These are phyloP conservation scores for Lasiosphaeris hirsuta DNA, from an alignment of 495 filamentous ascomycete genomes.

Conservation along the genomic window DNA sequence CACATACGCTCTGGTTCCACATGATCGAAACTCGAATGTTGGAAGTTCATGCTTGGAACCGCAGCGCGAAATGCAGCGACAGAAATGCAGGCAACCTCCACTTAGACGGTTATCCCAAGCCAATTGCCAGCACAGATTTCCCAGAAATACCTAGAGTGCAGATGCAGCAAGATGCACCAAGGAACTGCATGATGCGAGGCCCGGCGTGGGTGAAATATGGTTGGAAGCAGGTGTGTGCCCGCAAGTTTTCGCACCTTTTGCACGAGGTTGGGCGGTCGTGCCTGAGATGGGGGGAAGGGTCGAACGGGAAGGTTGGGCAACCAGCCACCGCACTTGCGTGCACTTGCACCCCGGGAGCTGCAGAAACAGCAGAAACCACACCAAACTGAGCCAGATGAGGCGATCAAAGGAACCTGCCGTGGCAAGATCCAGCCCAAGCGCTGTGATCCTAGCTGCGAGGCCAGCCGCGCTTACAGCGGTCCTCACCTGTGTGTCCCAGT, in stretches of 20 bases:
- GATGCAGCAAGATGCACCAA: slow-evolving; percentile 18
- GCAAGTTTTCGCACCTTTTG: slow-evolving; percentile 7
- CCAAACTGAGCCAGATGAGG: no score
- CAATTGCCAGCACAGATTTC: slow-evolving; percentile 17
- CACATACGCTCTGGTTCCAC: slow-evolving; percentile 30
- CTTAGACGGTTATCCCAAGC: slow-evolving; percentile 12
- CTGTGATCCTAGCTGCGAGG: no score
- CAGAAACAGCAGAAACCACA: no score
- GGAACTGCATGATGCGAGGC: slow-evolving; percentile 21
- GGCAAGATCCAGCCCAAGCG: no score
- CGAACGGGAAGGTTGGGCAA: slow-evolving; percentile 7
- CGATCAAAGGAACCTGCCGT: no score
- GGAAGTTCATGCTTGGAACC: slow-evolving; percentile 23
- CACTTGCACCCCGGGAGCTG: no score
- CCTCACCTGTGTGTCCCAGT: no score
- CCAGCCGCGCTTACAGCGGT: no score
- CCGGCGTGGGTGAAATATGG: slow-evolving; percentile 22
- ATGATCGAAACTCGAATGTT: slow-evolving; percentile 26
- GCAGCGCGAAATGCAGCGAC: background rate
- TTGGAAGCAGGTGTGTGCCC: slow-evolving; percentile 13
- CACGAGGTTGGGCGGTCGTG: slow-evolving; percentile 14
- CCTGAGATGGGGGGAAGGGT: slow-evolving; percentile 1
- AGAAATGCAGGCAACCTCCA: slow-evolving; percentile 9
- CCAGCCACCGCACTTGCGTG: background rate
- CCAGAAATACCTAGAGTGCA: no score